Base-by-base conservation (phyloP, 1,139 yeast genomes). In the Starmera stellimalicola region DNA sequence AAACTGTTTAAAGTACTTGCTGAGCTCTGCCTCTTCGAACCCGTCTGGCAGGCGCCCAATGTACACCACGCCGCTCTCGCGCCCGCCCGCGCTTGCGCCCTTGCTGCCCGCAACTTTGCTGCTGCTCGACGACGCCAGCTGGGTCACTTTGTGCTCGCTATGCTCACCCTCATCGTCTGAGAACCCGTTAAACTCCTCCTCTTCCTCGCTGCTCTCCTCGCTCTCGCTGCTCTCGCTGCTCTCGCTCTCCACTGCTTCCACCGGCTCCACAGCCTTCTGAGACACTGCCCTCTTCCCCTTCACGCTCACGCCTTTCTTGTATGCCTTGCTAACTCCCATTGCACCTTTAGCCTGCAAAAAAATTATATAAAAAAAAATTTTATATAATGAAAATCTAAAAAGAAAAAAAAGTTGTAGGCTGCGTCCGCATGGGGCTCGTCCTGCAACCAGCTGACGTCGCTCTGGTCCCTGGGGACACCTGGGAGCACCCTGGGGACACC, bases 31-130 rank as follows among this genome's bases (percentile, higher is more conserved):
- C 58, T 91, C 97, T 51, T 85, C 79, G 63, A 91, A 87, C 33
- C 95, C 95, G 47, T 79, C 77, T 29, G 98, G 98, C 45, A 91
- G 70, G 55, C 97, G 76, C 34, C 97, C 96, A 30, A 91, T 71
- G 58, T 88, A 91, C 41, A 91, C 65, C 35, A 85, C 84, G 26
- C 94, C 93, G 26, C 67, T 59, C 34, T 60, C 53, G n/a, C n/a
- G n/a, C n/a, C n/a, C n/a, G n/a, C n/a, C n/a, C n/a, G n/a, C n/a
- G n/a, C n/a, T n/a, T 14, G 40, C 34, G 23, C 49, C 54, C 23
- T 38, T 42, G 23, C 34, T 6, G 27, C 44, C 40, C 19, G 45
- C 37, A 30, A 8, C 11, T 19, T 22, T 22, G 11, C 12, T 22
- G 5, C 19, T 40, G 44, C 39, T 48, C 45, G 19, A 40, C 40